Conservation (phyloP, 306 rosid species). For the Prunus dulcis region DNA sequence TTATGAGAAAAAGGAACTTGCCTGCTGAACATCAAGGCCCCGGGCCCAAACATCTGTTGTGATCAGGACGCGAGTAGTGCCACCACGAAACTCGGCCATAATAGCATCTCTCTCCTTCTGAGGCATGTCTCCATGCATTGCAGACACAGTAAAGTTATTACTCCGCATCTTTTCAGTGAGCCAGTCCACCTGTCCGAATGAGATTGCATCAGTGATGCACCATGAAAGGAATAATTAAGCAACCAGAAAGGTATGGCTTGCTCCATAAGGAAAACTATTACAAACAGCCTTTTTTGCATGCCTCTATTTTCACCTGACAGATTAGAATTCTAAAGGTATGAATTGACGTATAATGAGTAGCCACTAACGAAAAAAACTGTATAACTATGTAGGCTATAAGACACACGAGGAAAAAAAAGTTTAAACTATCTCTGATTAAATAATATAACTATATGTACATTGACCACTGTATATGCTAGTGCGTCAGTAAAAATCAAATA, state of each 20-base stretch:
- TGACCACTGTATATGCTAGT: too few relatives aligned
- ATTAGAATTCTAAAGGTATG: not conserved
- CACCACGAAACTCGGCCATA: slow-evolving; percentile 88
- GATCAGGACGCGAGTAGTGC: slow-evolving; percentile 88
- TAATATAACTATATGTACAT: not conserved
- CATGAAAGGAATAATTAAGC: not conserved
- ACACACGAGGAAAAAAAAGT: not conserved
- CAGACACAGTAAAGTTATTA: slow-evolving; percentile 87
- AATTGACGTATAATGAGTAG: not conserved
- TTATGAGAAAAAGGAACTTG: slow-evolving; percentile 26
- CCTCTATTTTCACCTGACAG: not conserved
- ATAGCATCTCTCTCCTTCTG: slow-evolving; percentile 96
- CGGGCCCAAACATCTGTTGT: slow-evolving; percentile 99
- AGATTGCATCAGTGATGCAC: slow-evolving; percentile 4
- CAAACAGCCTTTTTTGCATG: not conserved
- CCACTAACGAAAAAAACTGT: not conserved
- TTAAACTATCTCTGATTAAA: not conserved
- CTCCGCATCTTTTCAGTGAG: slow-evolving; percentile 94
- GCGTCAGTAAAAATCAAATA: not conserved
- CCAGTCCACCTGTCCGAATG: slow-evolving; percentile 83
- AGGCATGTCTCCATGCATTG: slow-evolving; percentile 99
- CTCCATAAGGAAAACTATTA: not conserved
- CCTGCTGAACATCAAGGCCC: slow-evolving; percentile 99
- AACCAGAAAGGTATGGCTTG: not conserved
- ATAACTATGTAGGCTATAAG: not conserved